phyloP scores from a whole-genome alignment of 1,139 yeast species.

The Blastobotrys buckinghamii region DNA sequence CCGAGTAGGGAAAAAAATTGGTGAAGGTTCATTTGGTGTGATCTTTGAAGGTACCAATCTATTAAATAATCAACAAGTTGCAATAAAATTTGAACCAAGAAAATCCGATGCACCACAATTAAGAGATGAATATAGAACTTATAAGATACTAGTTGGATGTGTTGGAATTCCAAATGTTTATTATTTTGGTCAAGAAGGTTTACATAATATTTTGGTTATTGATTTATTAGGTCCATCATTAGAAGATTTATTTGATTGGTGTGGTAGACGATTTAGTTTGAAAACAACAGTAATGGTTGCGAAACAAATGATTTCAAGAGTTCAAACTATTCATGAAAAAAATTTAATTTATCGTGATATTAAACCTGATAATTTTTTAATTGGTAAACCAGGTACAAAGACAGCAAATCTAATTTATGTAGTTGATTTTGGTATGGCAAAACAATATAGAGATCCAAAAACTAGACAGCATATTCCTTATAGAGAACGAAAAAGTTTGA shows the following conservation, averaged over 20 bases:
- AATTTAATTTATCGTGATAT: constrained; percentile 90
- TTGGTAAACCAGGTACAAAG: constrained; percentile 54
- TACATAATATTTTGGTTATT: constrained; percentile 87
- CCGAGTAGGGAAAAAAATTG: constrained; percentile 93
- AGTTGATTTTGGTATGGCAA: constrained; percentile 92
- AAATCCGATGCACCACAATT: constrained; percentile 97
- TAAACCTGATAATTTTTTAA: constrained; percentile 90
- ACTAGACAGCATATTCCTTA: constrained; percentile 95
- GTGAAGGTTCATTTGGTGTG: constrained; percentile 97
- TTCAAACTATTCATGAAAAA: constrained; percentile 83
- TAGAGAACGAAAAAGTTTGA: constrained; percentile 85
- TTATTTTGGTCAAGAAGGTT: constrained; percentile 96
- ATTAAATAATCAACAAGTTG: constrained; percentile 72
- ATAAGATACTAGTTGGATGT: constrained; percentile 75
- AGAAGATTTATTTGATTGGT: constrained; percentile 97
- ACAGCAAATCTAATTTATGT: constrained; percentile 49
- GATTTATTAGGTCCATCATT: constrained; percentile 92
- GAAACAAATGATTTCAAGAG: constrained; percentile 83
- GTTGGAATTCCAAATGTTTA: constrained; percentile 91
- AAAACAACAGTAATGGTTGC: constrained; percentile 91
- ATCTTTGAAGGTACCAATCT: constrained; percentile 92
- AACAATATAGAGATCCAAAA: constrained; percentile 92
- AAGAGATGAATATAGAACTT: constrained; percentile 91
- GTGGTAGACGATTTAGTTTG: constrained; percentile 82
- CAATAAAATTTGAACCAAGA: constrained; percentile 77